Base-by-base conservation (phyloP, 441 rosid genomes). In the Populus hybrid region DNA sequence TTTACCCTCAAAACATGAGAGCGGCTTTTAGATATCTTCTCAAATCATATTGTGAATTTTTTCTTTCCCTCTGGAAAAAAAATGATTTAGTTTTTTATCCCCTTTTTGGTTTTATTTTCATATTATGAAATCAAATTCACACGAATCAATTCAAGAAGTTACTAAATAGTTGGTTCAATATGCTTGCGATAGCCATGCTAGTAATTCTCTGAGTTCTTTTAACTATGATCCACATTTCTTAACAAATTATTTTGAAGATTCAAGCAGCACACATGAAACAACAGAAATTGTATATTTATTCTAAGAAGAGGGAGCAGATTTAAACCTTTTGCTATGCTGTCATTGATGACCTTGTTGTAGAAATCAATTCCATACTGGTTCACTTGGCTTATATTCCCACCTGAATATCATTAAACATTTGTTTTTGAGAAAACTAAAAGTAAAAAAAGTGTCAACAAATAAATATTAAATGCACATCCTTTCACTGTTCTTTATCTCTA, bases 331-430 rank as follows among this genome's bases (percentile, higher is more conserved):
- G 72, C 65, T 12, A 87, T 70, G 30, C 86, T 89, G 66, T 80
- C 85, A 19, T 90, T 78, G 70, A 91, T 90, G 74, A 91, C 66
- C 34, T 10, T n/a, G 67, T 76, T 69, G 79, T 76, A 76, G 50
- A 46, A 76, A 0, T 68, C 16, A 19, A 76, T 57, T 23, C 79
- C 77, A 38, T 38, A 5, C 7, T 3, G 8, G n/a, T 75, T 75
- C 38, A 66, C 71, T 12, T 50, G 3, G 8, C 40, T 75, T 18
- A 72, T 30, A 19, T 59, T 72, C 19, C 67, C 67, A 12, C 36
- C 75, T 72, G 57, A 46, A 46, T 46, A 46, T 46, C 57, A 46
- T 46, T 14, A 46, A 46, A 46, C 14, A 46, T 46, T 14, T 46
- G 19, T 46, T 46, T 46, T 46, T 46, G 57, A 14, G 57, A 46